Evolutionary conservation across 2,329 filamentous ascomycete genomes (phyloP), one percentile per base, ranked within the genome.

Genomic region (Fusarium sp.): DNA sequence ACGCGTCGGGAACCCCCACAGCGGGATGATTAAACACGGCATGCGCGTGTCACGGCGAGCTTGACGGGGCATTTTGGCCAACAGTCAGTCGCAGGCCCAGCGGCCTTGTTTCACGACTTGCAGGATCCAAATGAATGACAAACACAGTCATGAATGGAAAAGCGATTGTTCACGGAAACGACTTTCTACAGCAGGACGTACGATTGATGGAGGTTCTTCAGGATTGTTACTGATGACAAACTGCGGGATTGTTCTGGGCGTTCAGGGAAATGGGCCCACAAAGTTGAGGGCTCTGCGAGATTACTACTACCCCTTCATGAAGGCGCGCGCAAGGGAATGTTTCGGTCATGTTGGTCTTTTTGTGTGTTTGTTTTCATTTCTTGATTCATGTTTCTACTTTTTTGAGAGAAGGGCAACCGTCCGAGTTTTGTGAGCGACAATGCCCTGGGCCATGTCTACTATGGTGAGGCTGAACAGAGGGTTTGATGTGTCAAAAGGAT

Each of bases 221-320:
- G 56, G 73, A 65, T 62, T 76, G 67, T 74, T 73, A 54, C 71
- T 78, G 76, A 78, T 71, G 76, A 78, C 67, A 77, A 71, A 77
- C 68, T 75, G 69, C 71, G 76, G 73, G 72, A 78, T 76, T 74
- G 72, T 76, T 76, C 58, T 65, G 74, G 76, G 76, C 76, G 76
- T 78, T 78, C 57, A 74, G 70, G 76, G 72, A 79, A 76, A 79
- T 73, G 74, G 66, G 75, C 67, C 72, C 69, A 74, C 76, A 75
- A 75, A 77, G 72, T 69, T 79, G 74, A 71, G 66, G 74, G 75
- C 71, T 72, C 67, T 68, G 67, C 76, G 75, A 72, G 68, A 65
- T 54, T 54, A 54, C 47, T 54, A 74, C 78, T 65, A 71, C 45
- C 71, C 74, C 58, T 75, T 75, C 57, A 79, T 69, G 77, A 73